Base-by-base conservation (phyloP, 495 filamentous ascomycete genomes). In the Aspergillus heteromorphus region DNA sequence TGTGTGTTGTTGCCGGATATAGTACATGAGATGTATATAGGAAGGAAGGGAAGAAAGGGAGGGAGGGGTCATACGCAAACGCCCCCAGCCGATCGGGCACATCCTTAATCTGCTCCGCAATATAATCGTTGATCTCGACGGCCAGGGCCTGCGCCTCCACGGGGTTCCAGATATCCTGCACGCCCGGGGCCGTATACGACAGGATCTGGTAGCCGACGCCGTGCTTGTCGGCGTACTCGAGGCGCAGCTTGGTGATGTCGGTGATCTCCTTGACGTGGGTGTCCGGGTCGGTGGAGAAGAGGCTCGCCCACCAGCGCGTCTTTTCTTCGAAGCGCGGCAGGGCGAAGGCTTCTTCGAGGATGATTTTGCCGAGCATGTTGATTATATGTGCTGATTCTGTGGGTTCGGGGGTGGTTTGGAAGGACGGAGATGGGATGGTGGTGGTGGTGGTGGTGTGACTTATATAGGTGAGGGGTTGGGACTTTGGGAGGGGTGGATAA, bases 141-240 rank as follows among this genome's bases (percentile, higher is more conserved):
- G 78, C 78, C 0, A 77, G 63, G 0, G 66, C 66, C 23, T 77
- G 71, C 9, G 74, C 74, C 48, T 75, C 73, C n/a, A 57, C 67
- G 1, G 71, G 62, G 27, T 77, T 72, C 70, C 71, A 71, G 45
- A 82, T 76, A 59, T 81, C 83, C 57, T 87, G 83, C 0, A 78
- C 70, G 19, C 83, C 82, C 0, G 82, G 79, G 0, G 79, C 79
- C 13, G 72, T 77, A 25, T 82, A 74, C 0, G 77, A 81, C 6
- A 84, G 72, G 27, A 85, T 78, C 57, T 79, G 82, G 62, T 81
- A 80, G 47, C 79, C 83, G 18, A 87, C 78, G 29, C 81, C 83
- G 57, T 84, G 66, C 54, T 74, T 77, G 59, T 83, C 78, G 66
- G 79, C 80, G 31, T 76, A 65, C 18, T 77, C 62, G 5, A 83